Conservation (phyloP, 768 basidiomycete species). For the Dendrothele bispora region DNA sequence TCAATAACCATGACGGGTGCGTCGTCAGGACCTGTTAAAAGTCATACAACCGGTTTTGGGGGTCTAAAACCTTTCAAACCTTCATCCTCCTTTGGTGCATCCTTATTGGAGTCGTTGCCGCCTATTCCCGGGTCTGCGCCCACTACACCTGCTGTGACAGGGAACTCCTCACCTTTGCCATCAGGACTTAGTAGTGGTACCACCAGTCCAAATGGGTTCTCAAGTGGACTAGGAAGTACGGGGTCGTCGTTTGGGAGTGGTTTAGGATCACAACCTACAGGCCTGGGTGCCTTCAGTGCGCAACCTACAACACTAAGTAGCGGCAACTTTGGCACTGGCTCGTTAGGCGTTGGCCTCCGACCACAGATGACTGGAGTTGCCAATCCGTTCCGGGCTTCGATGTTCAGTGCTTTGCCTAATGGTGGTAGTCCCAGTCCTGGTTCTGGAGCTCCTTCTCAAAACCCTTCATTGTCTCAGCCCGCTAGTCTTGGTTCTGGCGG, state of each 20-base stretch:
- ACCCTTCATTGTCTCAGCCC: constrained; percentile 1
- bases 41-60: constrained; percentile 52
- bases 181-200: constrained; percentile 12
- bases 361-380: constrained; percentile 61
- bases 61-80: constrained; percentile 84
- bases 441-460: not conserved
- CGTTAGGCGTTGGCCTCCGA: constrained; percentile 51
- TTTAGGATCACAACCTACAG: constrained; percentile 15
- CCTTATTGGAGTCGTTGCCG: constrained; percentile 71
- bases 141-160: constrained; percentile 43
- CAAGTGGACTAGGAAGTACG: not conserved
- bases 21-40: constrained; percentile 35
- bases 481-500: constrained; percentile 17
- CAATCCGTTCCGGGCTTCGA: constrained; percentile 69
- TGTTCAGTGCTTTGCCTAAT: constrained; percentile 33
- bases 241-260: constrained; percentile 2
- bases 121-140: constrained; percentile 63
- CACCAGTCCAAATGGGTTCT: constrained; percentile 11
- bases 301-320: constrained; percentile 30
- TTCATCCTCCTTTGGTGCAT: constrained; percentile 75
- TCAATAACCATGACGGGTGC: constrained; percentile 30
- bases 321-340: constrained; percentile 9
- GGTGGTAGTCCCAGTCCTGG: constrained; percentile 4
- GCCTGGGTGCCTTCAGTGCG: constrained; percentile 27
- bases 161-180: constrained; percentile 20